Evolutionary conservation across 1,284 basidiomycete species (phyloP).

Genomic region (Volvariella volvacea): DNA sequence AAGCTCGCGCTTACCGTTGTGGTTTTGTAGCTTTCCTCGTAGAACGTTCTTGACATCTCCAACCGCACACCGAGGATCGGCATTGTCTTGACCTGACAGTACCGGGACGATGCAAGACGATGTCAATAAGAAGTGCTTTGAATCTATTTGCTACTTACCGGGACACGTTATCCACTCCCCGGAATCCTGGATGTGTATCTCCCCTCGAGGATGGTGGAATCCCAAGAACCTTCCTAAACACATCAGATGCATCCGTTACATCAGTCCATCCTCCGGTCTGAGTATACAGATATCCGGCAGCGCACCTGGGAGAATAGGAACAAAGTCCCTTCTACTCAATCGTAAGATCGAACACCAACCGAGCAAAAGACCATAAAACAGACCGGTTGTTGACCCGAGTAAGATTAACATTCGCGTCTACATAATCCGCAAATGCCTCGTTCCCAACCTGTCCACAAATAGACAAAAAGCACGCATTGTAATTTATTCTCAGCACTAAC

Average conservation of each 20-base stretch:
- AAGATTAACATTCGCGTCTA: constrained; percentile 37
- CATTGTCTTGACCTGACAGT: background rate
- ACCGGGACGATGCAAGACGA: no score
- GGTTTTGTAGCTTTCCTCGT: background rate
- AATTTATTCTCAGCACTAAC: background rate
- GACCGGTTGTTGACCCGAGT: constrained; percentile 46
- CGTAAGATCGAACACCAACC: background rate
- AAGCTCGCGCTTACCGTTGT: background rate
- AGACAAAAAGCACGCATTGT: no score
- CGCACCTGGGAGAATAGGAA: constrained; percentile 40
- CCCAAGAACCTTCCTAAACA: constrained; percentile 36
- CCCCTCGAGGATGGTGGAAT: constrained; percentile 50
- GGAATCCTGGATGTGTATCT: constrained; percentile 48
- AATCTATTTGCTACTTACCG: no score
- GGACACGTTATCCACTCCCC: constrained; percentile 35
- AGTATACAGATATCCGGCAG: no score
- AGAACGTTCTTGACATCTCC: background rate
- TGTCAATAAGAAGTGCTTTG: no score
- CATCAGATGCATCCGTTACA: no score
- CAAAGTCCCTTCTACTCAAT: constrained; percentile 30
- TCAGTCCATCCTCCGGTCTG: no score
- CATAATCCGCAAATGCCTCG: constrained; percentile 49
- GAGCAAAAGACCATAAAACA: constrained; percentile 12
- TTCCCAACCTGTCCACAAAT: constrained; percentile 53
- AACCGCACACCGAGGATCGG: background rate